Conservation (phyloP, 2,329 filamentous ascomycete species). For the Ceratocystiopsis sp. region DNA sequence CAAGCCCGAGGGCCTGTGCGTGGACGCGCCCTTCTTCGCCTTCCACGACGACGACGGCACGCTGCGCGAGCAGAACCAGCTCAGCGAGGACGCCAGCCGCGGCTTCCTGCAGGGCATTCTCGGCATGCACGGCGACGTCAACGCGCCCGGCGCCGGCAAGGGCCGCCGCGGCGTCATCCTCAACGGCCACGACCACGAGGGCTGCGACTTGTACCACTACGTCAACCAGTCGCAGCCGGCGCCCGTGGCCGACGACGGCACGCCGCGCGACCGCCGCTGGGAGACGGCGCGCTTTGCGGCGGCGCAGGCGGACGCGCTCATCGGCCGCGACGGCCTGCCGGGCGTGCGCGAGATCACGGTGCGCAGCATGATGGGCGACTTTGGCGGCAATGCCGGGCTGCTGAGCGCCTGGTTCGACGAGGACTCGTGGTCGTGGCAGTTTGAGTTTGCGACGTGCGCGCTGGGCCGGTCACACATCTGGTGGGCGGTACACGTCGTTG, state of each 20-base stretch:
- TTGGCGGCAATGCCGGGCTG: slow-evolving; percentile 78
- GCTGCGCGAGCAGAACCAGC: slow-evolving; percentile 79
- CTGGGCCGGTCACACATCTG: slow-evolving; percentile 81
- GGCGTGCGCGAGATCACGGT: slow-evolving; percentile 81
- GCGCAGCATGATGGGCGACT: slow-evolving; percentile 96
- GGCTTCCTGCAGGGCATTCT: slow-evolving; percentile 75
- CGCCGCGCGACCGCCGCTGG: slow-evolving; percentile 28
- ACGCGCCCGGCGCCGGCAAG: slow-evolving; percentile 40
- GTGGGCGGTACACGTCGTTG: slow-evolving; percentile 75
- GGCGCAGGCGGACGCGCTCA: slow-evolving; percentile 24
- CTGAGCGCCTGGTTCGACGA: slow-evolving; percentile 81
- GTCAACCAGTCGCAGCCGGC: slow-evolving; percentile 38
- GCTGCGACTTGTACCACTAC: slow-evolving; percentile 79
- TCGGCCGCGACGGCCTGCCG: slow-evolving; percentile 28
- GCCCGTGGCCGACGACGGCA: slow-evolving; percentile 14
- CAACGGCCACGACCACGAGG: slow-evolving; percentile 89
- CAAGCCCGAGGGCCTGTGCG: slow-evolving; percentile 67
- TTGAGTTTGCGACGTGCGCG: slow-evolving; percentile 62
- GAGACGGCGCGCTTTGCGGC: slow-evolving; percentile 31
- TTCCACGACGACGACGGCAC: slow-evolving; percentile 55
- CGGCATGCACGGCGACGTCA: slow-evolving; percentile 49
- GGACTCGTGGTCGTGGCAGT: slow-evolving; percentile 56
- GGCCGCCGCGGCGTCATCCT: slow-evolving; percentile 65
- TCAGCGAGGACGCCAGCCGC: slow-evolving; percentile 53
- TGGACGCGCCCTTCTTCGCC: slow-evolving; percentile 67